Conservation (phyloP, 139 green algal genomes). For the Tetratostichococcus sp. region DNA sequence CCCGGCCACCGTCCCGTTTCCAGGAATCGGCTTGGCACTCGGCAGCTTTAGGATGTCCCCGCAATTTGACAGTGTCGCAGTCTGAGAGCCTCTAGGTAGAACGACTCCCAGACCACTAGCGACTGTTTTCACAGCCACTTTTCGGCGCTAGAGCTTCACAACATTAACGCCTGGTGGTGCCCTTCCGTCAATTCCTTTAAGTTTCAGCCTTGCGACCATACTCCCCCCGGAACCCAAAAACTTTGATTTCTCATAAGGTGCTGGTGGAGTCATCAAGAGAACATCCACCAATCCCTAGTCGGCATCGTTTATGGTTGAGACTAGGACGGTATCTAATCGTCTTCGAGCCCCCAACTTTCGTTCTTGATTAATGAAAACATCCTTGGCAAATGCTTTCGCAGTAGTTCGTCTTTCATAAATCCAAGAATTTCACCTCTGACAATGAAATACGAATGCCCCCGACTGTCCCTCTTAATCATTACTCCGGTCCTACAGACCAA, state of each 20-base stretch:
- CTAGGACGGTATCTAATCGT: conserved; percentile 99
- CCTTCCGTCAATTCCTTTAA: conserved; percentile 97
- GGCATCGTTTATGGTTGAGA: conserved; percentile 99
- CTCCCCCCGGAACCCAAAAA: conserved; percentile 96
- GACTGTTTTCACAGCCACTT: too few relatives aligned
- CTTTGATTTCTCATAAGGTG: conserved; percentile 99
- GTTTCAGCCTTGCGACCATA: conserved; percentile 95
- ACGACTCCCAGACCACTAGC: too few relatives aligned
- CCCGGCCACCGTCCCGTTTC: too few relatives aligned
- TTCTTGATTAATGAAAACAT: conserved; percentile 99
- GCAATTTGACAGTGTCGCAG: too few relatives aligned
- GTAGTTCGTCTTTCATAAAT: conserved; percentile 99
- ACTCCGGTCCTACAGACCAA: conserved; percentile 96
- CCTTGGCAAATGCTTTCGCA: conserved; percentile 99
- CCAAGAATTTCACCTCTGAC: conserved; percentile 99
- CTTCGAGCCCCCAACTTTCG: conserved; percentile 99
- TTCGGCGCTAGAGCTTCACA: too few relatives aligned
- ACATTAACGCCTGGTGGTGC: conserved; percentile 92
- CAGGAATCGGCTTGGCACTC: too few relatives aligned
- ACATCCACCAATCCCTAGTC: conserved; percentile 96
- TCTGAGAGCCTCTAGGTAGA: too few relatives aligned
- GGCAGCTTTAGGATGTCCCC: too few relatives aligned
- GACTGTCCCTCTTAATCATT: conserved; percentile 99
- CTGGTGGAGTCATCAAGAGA: conserved; percentile 93
- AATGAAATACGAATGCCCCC: conserved; percentile 99